Base-by-base conservation (phyloP, 208 protist genomes). In the Leptomonas seymouri region DNA sequence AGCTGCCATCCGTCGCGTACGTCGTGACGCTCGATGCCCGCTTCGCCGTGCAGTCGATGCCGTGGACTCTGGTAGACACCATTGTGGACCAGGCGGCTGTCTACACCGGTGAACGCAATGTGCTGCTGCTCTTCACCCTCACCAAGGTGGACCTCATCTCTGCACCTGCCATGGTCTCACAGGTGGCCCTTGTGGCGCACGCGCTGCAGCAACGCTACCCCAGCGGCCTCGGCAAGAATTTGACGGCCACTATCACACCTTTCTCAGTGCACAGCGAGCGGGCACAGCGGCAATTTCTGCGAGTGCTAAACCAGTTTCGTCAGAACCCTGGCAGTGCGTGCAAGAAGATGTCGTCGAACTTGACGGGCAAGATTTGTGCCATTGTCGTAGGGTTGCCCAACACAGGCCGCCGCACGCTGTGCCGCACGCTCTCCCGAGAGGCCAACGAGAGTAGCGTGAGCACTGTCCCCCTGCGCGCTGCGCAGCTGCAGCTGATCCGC, bases 321-420 rank as follows among this genome's bases (percentile, higher is more conserved):
- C 59, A 80, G 30, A 93, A 84, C 67, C 74, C 86, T 18, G 70
- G 68, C 18, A 89, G 87, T 56, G 23, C 68, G 50, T 72, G 73
- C 39, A 77, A 86, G 66, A 79, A 76, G 65, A 86, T 85, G 74
- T 36, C 58, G 14, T 85, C 82, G 8, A 96, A 96, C 73, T 53
- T 96, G 71, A 55, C 80, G 16, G 81, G 84, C 28, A 94, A 93
- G 57, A 75, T 94, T n/a, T 91, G 80, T 62, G 66, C 80, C 14
- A 87, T 94, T 84, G 83, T 96, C 28, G 63, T 96, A 20, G 91
- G 91, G 12, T 73, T 96, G 42, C 91, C 91, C 42, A 91, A 94
- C 57, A 92, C 88, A 12, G 91, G 91, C 20, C 76, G 88, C 15
- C 73, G 83, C 62, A 85, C 75, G 28, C 76, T 96, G 23, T 86